Evolutionary conservation across 495 filamentous ascomycete genomes (phyloP).

Genomic region (Penicillium silybi): DNA sequence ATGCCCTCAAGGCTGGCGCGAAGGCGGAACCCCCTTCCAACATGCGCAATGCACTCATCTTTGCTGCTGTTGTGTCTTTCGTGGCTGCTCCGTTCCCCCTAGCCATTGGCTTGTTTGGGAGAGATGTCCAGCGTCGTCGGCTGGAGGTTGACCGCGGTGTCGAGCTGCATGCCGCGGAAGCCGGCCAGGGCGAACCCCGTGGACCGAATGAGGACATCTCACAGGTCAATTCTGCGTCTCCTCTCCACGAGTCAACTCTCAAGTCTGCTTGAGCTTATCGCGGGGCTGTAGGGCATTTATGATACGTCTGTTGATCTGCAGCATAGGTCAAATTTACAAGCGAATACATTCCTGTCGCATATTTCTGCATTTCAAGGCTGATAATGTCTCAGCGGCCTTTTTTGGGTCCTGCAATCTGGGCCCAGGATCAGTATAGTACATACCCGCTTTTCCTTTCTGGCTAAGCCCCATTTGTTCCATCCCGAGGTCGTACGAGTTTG

Average conservation of each 20-base stretch:
- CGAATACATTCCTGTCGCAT: not conserved
- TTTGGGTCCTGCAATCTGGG: not conserved
- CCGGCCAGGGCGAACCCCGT: not conserved
- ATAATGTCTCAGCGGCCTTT: not conserved
- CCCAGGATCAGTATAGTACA: not conserved
- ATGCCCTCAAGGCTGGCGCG: slow-evolving; percentile 64
- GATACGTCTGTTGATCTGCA: not conserved
- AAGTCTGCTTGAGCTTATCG: not conserved
- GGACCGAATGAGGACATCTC: slow-evolving; percentile 1
- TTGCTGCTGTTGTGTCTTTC: slow-evolving; percentile 66
- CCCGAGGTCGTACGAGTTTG: not conserved
- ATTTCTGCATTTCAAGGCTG: not conserved
- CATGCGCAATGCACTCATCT: slow-evolving; percentile 73
- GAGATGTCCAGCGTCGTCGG: slow-evolving; percentile 50
- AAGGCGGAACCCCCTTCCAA: slow-evolving; percentile 55
- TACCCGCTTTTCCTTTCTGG: not conserved
- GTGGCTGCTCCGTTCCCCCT: slow-evolving; percentile 65
- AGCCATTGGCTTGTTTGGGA: slow-evolving; percentile 61
- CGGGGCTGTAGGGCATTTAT: not conserved
- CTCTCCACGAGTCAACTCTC: not conserved
- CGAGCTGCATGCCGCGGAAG: slow-evolving; percentile 16
- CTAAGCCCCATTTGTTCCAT: not conserved
- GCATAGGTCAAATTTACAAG: not conserved
- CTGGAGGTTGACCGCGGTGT: slow-evolving; percentile 52
- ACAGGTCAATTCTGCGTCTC: not conserved